These are phyloP conservation scores for Neofusicoccum parvum DNA, from an alignment of 2,329 filamentous ascomycete genomes.

Conservation along the genomic window DNA sequence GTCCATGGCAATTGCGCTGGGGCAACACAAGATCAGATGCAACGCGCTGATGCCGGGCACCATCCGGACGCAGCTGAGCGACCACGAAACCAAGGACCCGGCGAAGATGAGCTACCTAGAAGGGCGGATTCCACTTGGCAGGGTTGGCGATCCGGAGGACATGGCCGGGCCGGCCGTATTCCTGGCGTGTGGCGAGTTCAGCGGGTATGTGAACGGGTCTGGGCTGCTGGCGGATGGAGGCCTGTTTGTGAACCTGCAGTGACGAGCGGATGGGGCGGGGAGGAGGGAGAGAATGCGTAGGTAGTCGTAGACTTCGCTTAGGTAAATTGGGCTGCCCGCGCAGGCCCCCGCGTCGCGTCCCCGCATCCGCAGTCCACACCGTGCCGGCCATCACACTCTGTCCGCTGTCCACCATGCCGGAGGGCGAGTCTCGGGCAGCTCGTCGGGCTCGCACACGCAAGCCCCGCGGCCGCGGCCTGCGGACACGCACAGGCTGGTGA, in stretches of 20 bases:
- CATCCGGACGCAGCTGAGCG: not conserved
- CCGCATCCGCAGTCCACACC: not conserved
- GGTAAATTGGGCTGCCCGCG: too few relatives aligned
- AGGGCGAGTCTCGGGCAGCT: not conserved
- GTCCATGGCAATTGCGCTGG: not conserved
- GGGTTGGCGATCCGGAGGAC: not conserved
- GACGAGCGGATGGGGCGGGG: not conserved
- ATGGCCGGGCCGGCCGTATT: not conserved
- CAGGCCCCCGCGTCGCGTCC: not conserved
- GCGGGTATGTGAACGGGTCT: not conserved
- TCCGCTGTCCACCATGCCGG: not conserved
- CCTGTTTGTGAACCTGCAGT: not conserved
- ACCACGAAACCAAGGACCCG: not conserved
- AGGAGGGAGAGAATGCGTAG: too few relatives aligned
- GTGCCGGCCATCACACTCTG: not conserved
- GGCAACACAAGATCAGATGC: not conserved
- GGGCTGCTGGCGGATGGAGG: not conserved
- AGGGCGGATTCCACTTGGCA: not conserved
- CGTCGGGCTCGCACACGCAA: conserved; percentile 31
- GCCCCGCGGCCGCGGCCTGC: conserved; percentile 46
- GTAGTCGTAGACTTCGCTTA: too few relatives aligned
- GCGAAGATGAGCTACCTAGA: not conserved
- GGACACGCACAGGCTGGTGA: conserved; percentile 49
- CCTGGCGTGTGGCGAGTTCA: not conserved
- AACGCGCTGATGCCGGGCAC: not conserved